phyloP scores from a whole-genome alignment of 2,329 filamentous ascomycete species.

The Colletotrichum cuscutae region DNA sequence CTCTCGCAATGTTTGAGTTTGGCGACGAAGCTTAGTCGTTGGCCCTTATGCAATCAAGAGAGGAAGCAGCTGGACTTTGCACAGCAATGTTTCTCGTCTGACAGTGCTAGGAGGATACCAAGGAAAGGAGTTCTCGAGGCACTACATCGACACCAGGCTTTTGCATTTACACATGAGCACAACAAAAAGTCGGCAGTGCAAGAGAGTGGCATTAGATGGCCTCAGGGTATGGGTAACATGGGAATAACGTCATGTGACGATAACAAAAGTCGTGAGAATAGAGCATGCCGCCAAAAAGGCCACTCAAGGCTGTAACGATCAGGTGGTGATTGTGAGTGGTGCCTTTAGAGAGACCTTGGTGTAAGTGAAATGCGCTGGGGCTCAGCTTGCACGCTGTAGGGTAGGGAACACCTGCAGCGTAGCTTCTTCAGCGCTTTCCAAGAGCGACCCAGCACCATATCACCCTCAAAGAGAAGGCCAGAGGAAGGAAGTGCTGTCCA shows the following conservation, averaged over 20 bases:
- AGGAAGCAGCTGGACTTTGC: background rate
- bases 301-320: background rate
- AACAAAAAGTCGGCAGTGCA: background rate
- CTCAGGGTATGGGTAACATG: background rate
- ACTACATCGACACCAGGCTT: background rate
- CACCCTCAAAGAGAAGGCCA: background rate
- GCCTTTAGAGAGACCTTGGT: background rate
- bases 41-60: background rate
- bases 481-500: background rate
- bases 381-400: background rate
- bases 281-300: background rate
- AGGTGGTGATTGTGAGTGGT: background rate
- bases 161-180: background rate
- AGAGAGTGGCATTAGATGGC: background rate
- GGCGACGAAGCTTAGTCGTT: background rate
- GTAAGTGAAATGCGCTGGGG: background rate
- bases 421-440: background rate
- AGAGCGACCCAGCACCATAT: background rate
- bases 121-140: background rate
- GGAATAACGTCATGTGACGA: background rate
- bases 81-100: background rate
- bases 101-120: background rate
- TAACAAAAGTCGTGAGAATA: background rate
- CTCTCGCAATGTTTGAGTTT: background rate
- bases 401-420: constrained; percentile 3